Evolutionary conservation across 2,329 filamentous ascomycete genomes (phyloP).

Genomic region (Fonsecaea pugnacius): DNA sequence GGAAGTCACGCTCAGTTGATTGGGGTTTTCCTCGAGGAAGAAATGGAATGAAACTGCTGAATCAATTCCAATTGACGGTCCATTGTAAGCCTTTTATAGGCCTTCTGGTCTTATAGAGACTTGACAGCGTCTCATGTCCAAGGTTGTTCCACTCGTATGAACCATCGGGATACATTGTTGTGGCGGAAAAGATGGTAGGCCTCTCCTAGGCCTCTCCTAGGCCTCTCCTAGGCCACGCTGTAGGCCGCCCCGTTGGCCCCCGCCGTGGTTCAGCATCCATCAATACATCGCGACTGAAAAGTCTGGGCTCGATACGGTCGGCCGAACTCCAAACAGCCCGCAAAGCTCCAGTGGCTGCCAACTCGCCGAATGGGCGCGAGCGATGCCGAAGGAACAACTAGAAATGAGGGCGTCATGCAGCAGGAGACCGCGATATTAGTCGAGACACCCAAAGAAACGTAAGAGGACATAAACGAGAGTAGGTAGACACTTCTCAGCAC

Average conservation of each 20-base stretch:
- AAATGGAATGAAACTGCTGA: background rate
- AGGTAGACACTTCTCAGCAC: too few relatives aligned
- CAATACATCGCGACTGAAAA: too few relatives aligned
- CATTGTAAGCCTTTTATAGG: background rate
- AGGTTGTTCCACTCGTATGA: background rate
- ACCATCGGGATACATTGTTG: background rate
- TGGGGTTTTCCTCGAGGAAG: background rate
- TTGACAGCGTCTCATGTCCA: background rate
- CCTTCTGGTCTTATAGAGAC: background rate
- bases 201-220: background rate
- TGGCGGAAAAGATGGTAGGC: background rate
- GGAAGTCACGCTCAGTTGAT: background rate
- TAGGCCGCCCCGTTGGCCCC: background rate
- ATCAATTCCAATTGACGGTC: background rate
- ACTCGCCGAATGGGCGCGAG: too few relatives aligned
- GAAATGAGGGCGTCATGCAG: too few relatives aligned
- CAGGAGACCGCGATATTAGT: too few relatives aligned
- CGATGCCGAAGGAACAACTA: too few relatives aligned
- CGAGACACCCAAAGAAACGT: too few relatives aligned
- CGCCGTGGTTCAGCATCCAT: too few relatives aligned
- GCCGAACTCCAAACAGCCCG: too few relatives aligned
- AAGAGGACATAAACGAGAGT: too few relatives aligned
- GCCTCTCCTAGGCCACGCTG: background rate
- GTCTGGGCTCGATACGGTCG: too few relatives aligned
- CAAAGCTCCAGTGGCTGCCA: too few relatives aligned